Base-by-base conservation (phyloP, 768 basidiomycete species). In the Mycena rosella region DNA sequence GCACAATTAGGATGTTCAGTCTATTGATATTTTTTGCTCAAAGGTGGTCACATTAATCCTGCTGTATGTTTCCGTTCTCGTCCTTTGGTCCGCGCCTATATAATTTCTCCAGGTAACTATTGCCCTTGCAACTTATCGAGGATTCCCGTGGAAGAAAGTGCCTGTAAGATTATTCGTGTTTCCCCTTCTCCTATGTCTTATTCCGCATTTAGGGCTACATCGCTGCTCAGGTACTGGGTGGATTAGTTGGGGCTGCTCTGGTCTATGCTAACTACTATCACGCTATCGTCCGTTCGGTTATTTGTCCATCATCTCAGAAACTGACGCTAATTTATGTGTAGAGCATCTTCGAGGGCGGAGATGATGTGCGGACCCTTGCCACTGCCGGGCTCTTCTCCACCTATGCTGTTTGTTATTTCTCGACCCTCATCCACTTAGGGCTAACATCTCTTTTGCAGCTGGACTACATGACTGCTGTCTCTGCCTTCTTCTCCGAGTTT, bases 71-170 rank as follows among this genome's bases (percentile, higher is more conserved):
- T 61, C 3, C 7, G 24, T 5, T 40, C 26, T 14, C 44, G 48
- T 54, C 38, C 47, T 6, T n/a, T n/a, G 38, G 52, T 22, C 22
- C 36, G 15, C 54, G 40, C 30, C 45, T 40, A 13, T 44, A 26
- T 40, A 45, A 36, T 22, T 7, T 38, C 29, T 40, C 27, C 54
- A 54, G 89, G 84, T 94, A 27, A 95, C 94, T 20, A 77, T 95
- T 55, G 84, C 88, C 17, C 73, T 94, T 49, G 91, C 91, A 5
- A 81, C 87, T 3, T 88, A 89, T 76, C 88, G 93, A 68, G 85
- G 84, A 51, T 94, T 95, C 78, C 92, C 94, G 0, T 91, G 91
- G 90, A 85, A 83, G 70, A 95, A 95, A 75, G 94, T 94, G 0
- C 94, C 94, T 0, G 72, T 82, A 75, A 67, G 62, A 51, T 11